Conservation (phyloP, 768 basidiomycete genomes). For the Boletus pseudo-olivaceus region DNA sequence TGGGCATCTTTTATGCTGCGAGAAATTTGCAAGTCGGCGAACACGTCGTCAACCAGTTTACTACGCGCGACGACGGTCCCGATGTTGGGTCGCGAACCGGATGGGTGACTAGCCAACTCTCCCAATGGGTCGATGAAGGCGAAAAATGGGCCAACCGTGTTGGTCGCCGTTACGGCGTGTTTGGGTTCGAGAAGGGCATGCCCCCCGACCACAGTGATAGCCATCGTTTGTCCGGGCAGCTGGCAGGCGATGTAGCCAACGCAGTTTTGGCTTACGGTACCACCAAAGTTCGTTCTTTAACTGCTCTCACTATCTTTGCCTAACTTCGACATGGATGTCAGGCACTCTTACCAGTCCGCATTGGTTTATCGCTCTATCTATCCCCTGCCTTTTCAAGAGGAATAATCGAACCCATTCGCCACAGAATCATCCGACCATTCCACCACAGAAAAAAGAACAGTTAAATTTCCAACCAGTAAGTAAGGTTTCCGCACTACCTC, state of each 20-base stretch:
- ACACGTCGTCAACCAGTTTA: constrained; percentile 46
- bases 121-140: constrained; percentile 74
- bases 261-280: constrained; percentile 77
- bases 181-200: constrained; percentile 65
- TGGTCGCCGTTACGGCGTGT: constrained; percentile 73
- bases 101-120: constrained; percentile 45
- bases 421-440: constrained; percentile 20
- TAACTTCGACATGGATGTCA: constrained; percentile 26
- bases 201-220: constrained; percentile 1
- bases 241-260: constrained; percentile 79
- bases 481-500: constrained; percentile 1
- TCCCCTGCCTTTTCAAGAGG: constrained; percentile 69
- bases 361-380: constrained; percentile 69
- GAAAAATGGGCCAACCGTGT: constrained; percentile 66
- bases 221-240: constrained; percentile 30
- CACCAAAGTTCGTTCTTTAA: constrained; percentile 56
- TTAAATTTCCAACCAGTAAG: constrained; percentile 25
- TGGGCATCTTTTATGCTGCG: constrained; percentile 69
- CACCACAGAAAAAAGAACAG: background rate
- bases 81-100: constrained; percentile 16
- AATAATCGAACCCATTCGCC: constrained; percentile 61
- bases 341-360: constrained; percentile 71
- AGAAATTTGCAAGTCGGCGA: constrained; percentile 68
- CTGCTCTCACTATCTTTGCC: background rate
- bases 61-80: constrained; percentile 10